Conservation (phyloP, 331 rosid genomes). For the Acacia pycnantha region DNA sequence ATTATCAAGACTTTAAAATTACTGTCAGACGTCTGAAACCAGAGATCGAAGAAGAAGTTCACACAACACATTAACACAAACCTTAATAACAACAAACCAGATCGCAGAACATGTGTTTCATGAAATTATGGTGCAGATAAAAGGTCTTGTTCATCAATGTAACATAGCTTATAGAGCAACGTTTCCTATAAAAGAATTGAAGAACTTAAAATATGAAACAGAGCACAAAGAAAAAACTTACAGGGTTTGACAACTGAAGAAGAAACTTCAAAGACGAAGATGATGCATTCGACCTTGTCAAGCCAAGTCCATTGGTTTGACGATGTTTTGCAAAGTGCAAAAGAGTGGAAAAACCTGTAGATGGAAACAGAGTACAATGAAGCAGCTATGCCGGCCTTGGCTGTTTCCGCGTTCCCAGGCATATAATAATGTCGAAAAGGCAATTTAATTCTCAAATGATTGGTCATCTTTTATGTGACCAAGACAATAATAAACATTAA, state of each 20-base stretch:
- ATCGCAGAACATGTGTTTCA: not conserved
- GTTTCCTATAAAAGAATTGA: not conserved
- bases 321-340: not conserved
- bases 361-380: slow-evolving; percentile 31
- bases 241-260: slow-evolving; percentile 23
- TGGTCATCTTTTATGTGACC: not conserved
- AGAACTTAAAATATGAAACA: slow-evolving; percentile 23
- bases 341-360: not conserved
- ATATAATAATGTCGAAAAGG: slow-evolving; percentile 26
- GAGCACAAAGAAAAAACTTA: not conserved
- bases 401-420: slow-evolving; percentile 43
- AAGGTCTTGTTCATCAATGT: not conserved
- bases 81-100: not conserved
- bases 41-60: not conserved
- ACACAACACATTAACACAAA: not conserved
- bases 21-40: no score
- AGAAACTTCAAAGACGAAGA: slow-evolving; percentile 23
- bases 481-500: not conserved
- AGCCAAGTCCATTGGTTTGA: slow-evolving; percentile 13
- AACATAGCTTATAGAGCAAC: not conserved
- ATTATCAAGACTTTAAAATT: not conserved
- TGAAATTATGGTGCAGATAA: not conserved
- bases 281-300: slow-evolving; percentile 26
- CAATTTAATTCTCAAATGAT: not conserved
- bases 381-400: slow-evolving; percentile 56